Evolutionary conservation across 2,329 filamentous ascomycete species (phyloP), one percentile per base, ranked within the genome.

Genomic region (Colletotrichum paranaense): DNA sequence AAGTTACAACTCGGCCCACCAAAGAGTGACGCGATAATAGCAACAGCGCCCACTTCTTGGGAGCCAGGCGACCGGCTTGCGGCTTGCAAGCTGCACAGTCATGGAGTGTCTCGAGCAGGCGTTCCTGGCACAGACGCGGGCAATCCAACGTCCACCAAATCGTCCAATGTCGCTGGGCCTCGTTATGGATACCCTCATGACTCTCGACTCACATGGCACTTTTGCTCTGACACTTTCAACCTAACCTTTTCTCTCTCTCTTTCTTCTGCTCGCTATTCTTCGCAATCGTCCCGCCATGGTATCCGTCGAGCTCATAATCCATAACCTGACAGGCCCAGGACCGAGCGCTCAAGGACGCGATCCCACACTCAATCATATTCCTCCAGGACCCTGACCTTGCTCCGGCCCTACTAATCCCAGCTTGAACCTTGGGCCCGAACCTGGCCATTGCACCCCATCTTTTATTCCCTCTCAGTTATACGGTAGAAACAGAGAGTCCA

Each of bases 371-470:
- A 24, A 32, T 26, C 46, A 11, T 28, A 32, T 12, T 32, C n/a
- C 52, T 53, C 49, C 38, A 22, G 9, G 28, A 19, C 66, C 66
- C 66, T 72, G 66, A 49, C 70, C 66, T 32, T 59, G 69, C 65
- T 59, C 35, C 65, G 52, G 53, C 30, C 66, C 55, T 55, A 55
- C n/a, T 59, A 32, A 24, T 62, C 22, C 62, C 62, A 56, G 32
- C 32, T 32, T 56, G 32, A 53, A 63, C 67, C 58, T 63, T 65
- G 63, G 26, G 60, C 16, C 67, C 26, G 63, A 62, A 22, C 42
- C 65, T n/a, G 24, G 22, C 57, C 19, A 52, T 56, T 32, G 46
- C 46, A 59, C 55, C 5, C 56, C 64, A 46, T 53, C 19, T 11
- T 9, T 49, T 11, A 9, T 22, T 9, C 42, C 19, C 19, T 49